Evolutionary conservation across 2,329 filamentous ascomycete genomes (phyloP).

Genomic region (Zasmidium cellare): DNA sequence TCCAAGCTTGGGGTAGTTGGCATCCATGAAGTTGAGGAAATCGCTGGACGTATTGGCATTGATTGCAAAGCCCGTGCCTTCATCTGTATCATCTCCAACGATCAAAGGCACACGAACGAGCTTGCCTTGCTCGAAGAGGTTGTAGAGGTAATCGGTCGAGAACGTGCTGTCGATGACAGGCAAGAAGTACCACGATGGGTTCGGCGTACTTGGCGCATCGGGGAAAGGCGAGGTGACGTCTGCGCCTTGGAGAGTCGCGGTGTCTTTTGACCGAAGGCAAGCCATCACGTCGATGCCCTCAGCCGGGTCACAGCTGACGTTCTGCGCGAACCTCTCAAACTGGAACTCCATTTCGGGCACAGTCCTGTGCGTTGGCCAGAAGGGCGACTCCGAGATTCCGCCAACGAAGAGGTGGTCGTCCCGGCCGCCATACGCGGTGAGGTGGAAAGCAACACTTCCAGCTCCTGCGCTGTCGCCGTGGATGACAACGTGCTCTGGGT

Average conservation of each 20-base stretch:
- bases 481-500: slow-evolving; percentile 66
- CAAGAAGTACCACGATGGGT: slow-evolving; percentile 42
- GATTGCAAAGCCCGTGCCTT: slow-evolving; percentile 63
- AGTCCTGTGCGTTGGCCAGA: slow-evolving; percentile 43
- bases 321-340: slow-evolving; percentile 31
- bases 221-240: slow-evolving; percentile 41
- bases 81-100: slow-evolving; percentile 53
- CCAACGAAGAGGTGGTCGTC: slow-evolving; percentile 43
- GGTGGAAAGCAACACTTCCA: slow-evolving; percentile 62
- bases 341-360: slow-evolving; percentile 43
- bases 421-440: slow-evolving; percentile 51
- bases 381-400: slow-evolving; percentile 17
- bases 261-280: slow-evolving; percentile 40
- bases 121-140: slow-evolving; percentile 43
- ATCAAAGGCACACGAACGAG: slow-evolving; percentile 49
- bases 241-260: slow-evolving; percentile 40
- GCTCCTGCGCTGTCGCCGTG: slow-evolving; percentile 70
- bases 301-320: slow-evolving; percentile 8
- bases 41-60: slow-evolving; percentile 44
- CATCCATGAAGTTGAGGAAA: background rate
- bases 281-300: slow-evolving; percentile 30
- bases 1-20: background rate
- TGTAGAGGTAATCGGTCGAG: slow-evolving; percentile 50
- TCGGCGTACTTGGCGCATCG: slow-evolving; percentile 33
- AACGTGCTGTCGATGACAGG: slow-evolving; percentile 51